Percentiles rank a stretch among this genome's conserved stretches.
Conservation (phyloP, 306 rosid species). For the Lagenaria siceraria region DNA sequence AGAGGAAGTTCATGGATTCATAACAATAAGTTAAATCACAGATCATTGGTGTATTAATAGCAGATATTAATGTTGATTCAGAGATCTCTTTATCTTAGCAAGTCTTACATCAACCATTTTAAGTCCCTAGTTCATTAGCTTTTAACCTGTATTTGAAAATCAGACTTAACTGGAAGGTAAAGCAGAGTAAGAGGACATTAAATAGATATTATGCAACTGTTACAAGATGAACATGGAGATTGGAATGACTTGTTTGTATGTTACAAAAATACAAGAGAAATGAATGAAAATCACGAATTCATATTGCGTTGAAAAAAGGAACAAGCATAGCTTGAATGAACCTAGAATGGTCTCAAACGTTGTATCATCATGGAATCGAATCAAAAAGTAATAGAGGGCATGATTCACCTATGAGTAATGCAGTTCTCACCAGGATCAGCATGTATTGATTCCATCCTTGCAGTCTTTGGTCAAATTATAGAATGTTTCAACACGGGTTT, state of each 20-base stretch:
- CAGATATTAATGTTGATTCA: neutral
- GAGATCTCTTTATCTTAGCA: neutral
- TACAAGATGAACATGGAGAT: neutral
- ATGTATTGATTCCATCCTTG: conserved; percentile 92
- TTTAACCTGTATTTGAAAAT: neutral
- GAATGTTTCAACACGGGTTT: conserved; percentile 81
- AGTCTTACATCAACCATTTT: neutral
- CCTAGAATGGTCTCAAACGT: neutral
- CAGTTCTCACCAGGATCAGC: conserved; percentile 40
- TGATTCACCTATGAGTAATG: conserved; percentile 15
- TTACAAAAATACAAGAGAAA: neutral
- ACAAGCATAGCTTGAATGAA: neutral
- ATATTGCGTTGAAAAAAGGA: neutral
- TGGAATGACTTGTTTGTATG: conserved; percentile 1
- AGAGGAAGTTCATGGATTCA: neutral
- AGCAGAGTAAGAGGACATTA: neutral
- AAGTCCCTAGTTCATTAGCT: neutral
- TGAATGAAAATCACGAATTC: conserved; percentile 2
- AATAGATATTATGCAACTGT: neutral
- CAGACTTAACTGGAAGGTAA: neutral
- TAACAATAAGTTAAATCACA: neutral
- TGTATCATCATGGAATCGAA: neutral
- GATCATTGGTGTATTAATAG: neutral
- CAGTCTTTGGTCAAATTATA: conserved; percentile 83
- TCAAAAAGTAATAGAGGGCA: conserved; percentile 5